These are phyloP conservation scores for Seminavis robusta DNA, from an alignment of 108 stramenopile genomes.

Conservation along the genomic window DNA sequence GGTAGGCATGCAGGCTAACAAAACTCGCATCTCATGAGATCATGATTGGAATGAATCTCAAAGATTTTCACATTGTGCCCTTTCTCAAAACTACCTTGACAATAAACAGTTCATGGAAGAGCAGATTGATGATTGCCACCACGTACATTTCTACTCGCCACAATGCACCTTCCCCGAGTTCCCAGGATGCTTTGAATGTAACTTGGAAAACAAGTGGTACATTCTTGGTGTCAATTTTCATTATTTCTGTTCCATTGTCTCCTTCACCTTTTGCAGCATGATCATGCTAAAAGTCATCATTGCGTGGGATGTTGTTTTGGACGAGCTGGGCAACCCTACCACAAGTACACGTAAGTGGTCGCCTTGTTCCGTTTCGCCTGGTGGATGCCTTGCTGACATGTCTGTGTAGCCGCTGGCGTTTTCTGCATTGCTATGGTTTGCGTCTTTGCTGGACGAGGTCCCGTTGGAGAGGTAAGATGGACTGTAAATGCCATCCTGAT, in stretches of 20 bases:
- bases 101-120: constrained; percentile 56
- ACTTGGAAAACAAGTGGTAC: constrained; percentile 15
- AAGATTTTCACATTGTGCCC: too few species aligned
- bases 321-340: constrained; percentile 59
- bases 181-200: constrained; percentile 55
- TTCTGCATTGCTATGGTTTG: constrained; percentile 63
- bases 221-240: constrained; percentile 25
- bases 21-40: too few species aligned
- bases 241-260: constrained; percentile 32
- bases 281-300: constrained; percentile 43
- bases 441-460: constrained; percentile 45
- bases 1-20: too few species aligned
- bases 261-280: constrained; percentile 22
- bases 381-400: too few species aligned
- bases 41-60: too few species aligned
- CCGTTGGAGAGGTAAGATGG: constrained; percentile 40
- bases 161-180: constrained; percentile 46
- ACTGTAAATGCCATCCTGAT: too few species aligned
- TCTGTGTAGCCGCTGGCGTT: constrained; percentile 50
- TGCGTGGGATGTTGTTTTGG: constrained; percentile 44
- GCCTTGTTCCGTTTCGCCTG: too few species aligned
- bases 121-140: constrained; percentile 28
- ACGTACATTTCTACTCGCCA: constrained; percentile 37
- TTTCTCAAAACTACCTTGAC: too few species aligned
- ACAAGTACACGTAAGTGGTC: too few species aligned